Conservation (phyloP, 2,329 filamentous ascomycete species). For the Grosmannia huntii region DNA sequence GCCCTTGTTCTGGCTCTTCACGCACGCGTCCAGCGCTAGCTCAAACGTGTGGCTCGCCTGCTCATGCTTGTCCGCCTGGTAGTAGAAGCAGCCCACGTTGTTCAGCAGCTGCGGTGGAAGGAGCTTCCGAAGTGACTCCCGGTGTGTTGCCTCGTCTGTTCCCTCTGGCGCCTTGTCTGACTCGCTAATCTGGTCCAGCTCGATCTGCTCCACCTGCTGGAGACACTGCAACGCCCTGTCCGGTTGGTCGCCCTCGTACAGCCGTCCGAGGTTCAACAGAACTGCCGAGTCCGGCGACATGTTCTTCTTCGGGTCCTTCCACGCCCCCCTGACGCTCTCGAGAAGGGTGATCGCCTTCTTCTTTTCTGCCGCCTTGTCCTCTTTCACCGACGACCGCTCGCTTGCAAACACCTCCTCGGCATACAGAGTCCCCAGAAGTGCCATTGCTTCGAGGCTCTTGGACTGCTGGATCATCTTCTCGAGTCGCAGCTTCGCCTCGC, state of each 20-base stretch:
- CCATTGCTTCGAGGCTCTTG: conserved; percentile 79
- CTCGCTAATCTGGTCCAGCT: conserved; percentile 63
- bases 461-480: conserved; percentile 89
- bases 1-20: conserved; percentile 65
- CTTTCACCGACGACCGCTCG: conserved; percentile 50
- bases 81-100: conserved; percentile 95
- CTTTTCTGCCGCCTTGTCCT: conserved; percentile 74
- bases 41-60: conserved; percentile 81
- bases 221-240: conserved; percentile 89
- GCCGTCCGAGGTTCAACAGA: conserved; percentile 75
- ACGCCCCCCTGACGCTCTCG: conserved; percentile 71
- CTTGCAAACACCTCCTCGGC: conserved; percentile 86
- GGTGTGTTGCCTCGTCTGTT: conserved; percentile 48
- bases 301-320: conserved; percentile 88
- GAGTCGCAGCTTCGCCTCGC: conserved; percentile 82
- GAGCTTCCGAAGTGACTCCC: conserved; percentile 55
- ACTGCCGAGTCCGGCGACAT: conserved; percentile 72
- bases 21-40: conserved; percentile 76
- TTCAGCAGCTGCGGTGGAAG: conserved; percentile 86
- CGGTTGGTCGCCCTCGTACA: conserved; percentile 76
- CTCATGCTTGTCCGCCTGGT: conserved; percentile 70
- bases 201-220: conserved; percentile 81
- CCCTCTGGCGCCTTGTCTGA: conserved; percentile 50
- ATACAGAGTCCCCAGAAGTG: conserved; percentile 78
- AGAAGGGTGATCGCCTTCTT: conserved; percentile 79